Evolutionary conservation across 2,329 filamentous ascomycete species (phyloP).

Genomic region (Cordyceps fumosorosea): DNA sequence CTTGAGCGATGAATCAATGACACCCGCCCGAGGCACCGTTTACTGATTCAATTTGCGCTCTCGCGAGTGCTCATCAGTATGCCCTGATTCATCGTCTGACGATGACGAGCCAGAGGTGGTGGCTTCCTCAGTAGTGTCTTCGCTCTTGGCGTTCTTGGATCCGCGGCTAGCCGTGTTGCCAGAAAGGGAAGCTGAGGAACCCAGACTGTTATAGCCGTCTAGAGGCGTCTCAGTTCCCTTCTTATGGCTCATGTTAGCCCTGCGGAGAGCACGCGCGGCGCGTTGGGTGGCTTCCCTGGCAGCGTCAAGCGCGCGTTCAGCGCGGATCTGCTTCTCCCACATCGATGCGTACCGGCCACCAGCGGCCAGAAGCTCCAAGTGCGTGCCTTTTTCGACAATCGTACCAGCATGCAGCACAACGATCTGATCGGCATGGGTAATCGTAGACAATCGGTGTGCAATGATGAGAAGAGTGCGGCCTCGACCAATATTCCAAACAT

Average conservation of each 20-base stretch:
- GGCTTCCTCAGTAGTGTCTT: constrained; percentile 24
- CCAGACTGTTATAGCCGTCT: constrained; percentile 39
- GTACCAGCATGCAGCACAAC: constrained; percentile 70
- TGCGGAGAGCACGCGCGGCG: constrained; percentile 33
- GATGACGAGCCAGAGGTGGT: constrained; percentile 22
- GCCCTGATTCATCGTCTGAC: constrained; percentile 34
- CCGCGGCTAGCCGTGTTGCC: constrained; percentile 25
- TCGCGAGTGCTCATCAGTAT: constrained; percentile 23
- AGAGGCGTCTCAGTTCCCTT: constrained; percentile 36
- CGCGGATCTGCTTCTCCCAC: constrained; percentile 84
- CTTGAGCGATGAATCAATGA: background rate
- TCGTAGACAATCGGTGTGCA: constrained; percentile 80
- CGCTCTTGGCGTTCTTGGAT: constrained; percentile 24
- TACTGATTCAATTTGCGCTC: constrained; percentile 16
- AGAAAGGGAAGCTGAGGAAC: constrained; percentile 37
- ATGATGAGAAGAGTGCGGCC: constrained; percentile 93
- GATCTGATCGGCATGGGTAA: constrained; percentile 80
- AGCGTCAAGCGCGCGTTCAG: constrained; percentile 53
- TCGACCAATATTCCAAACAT: constrained; percentile 71
- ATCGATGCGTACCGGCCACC: constrained; percentile 74
- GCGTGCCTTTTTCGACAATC: constrained; percentile 71
- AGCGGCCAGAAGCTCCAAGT: constrained; percentile 64
- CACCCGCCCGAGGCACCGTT: background rate
- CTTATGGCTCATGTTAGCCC: constrained; percentile 41
- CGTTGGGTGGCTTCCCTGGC: constrained; percentile 31